Evolutionary conservation across 306 rosid species (phyloP), one percentile per base, ranked within the genome.

Genomic region (Herpetospermum pedunculosum): DNA sequence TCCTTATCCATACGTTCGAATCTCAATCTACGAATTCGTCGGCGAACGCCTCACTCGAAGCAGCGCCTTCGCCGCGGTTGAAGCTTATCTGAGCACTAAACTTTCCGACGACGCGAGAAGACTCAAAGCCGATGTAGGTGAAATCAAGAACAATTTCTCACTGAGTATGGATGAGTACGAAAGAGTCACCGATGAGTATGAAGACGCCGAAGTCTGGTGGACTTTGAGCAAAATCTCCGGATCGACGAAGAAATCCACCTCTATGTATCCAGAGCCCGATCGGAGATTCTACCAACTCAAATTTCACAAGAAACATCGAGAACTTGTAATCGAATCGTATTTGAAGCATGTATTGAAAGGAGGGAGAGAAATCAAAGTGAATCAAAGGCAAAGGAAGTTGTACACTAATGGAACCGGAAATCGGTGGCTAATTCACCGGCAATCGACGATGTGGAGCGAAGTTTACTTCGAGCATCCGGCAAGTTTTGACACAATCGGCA

Each of bases 131-230:
- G 72, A 67, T 12, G 49, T 41, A 1, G 35, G 46, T 0, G 49
- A 19, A 1, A 25, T 6, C 52, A 67, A 41, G 47, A 67, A 41
- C 21, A 67, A 2, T 12, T 19, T 67, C 50, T 12, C 47, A 23
- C 32, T 67, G 50, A 67, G 34, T 23, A 67, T 67, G 52, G 72
- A 67, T 8, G 72, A 67, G 35, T 11, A 65, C 19, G 72, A 65
- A 38, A 65, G 5, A 13, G 19, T 65, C 6, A 40, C n/a, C 18
- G 72, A 65, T 65, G 32, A 12, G 28, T 67, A 38, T 13, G 72
- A 67, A 67, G 12, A 44, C 30, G 72, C 52, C 11, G 49, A 67
- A 40, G 14, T 67, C 48, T 67, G 72, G 72, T 67, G 72, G 72
- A 21, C 10, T 21, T 67, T 25, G 53, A 13, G 6, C 35, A 40